Base-by-base conservation (phyloP, 768 basidiomycete species). In the Nidularia pulvinata region DNA sequence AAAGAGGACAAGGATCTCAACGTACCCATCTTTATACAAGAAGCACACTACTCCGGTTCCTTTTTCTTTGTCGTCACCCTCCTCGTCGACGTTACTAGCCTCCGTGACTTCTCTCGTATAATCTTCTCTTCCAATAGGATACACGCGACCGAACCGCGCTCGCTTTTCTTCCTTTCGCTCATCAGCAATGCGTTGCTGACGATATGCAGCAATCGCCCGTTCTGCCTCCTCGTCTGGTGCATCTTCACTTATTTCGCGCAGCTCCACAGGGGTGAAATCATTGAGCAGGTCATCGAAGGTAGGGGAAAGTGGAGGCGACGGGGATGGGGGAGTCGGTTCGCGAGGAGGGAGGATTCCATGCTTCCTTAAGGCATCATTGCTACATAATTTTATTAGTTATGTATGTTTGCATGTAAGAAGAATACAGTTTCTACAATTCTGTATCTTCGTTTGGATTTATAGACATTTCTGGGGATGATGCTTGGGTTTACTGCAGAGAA, bases 91-190 rank as follows among this genome's bases (percentile, higher is more conserved):
- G 54, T 80, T 81, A 69, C 95, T 98, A 3, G 93, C 92, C 56
- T 98, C 95, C 0, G 95, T 98, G 9, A 99, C 91, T 65, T 98
- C 95, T 46, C 89, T 79, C 39, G 91, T 96, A 69, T 98, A 99
- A 66, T 97, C 95, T 13, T 94, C 94, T 57, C 96, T 77, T 25
- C 88, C 84, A 54, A 99, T 95, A 1, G 94, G 93, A 65, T 91
- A 88, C 46, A 97, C 81, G 25, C 83, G 74, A 16, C 95, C 97
- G 64, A 93, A 98, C 56, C 85, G 80, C 19, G 85, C 85, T 52
- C 75, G 80, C 58, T 76, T 80, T 54, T 83, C 75, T 47, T 80
- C 77, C 51, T 71, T 73, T 52, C 74, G 76, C 61, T 91, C 79
- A 58, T 93, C 84, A 10, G 74, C 79, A 11, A 93, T 59, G 34